A percentile compares a stretch with the other conserved stretches of the same genome.
These are phyloP conservation scores for Camelina sativa DNA, from an alignment of 345 rosid species.

Conservation along the genomic window DNA sequence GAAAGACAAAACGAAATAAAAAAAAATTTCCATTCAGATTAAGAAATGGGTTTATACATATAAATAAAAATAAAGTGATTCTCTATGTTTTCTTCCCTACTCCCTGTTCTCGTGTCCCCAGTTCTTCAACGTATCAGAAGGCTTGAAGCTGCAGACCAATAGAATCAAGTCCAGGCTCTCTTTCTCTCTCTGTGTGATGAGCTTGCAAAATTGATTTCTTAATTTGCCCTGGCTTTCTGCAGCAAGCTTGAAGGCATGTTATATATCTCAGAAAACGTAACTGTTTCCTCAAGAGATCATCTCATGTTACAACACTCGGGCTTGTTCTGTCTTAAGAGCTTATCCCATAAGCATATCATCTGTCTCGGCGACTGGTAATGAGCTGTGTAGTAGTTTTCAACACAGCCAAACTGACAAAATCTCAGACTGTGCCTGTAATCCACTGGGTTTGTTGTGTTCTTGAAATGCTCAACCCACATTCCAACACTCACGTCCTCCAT, in stretches of 20 bases:
- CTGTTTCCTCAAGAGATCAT: conserved; percentile 43
- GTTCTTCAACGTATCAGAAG: conserved; percentile 16
- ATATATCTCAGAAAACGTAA: conserved; percentile 20
- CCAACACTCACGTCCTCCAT: conserved; percentile 99
- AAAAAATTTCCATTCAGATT: conserved; percentile 23
- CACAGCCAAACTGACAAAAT: conserved; percentile 93
- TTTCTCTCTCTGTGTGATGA: conserved; percentile 20
- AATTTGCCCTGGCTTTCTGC: conserved; percentile 22
- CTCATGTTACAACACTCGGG: conserved; percentile 93
- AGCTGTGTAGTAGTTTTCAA: conserved; percentile 82
- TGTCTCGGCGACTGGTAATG: conserved; percentile 97
- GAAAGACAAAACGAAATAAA: neutral
- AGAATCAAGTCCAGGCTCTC: conserved; percentile 11
- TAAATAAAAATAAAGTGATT: conserved; percentile 8
- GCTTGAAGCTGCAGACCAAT: conserved; percentile 30
- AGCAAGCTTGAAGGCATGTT: conserved; percentile 30
- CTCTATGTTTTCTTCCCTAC: conserved; percentile 19
- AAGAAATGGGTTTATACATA: conserved; percentile 32
- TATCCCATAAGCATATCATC: conserved; percentile 93
- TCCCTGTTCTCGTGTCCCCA: conserved; percentile 6
- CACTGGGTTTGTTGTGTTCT: conserved; percentile 68
- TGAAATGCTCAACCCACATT: conserved; percentile 98
- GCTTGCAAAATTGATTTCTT: conserved; percentile 37
- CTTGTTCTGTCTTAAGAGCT: conserved; percentile 54
- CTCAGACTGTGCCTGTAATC: conserved; percentile 79